Base-by-base conservation (phyloP, 108 stramenopile species). In the Nitzschia inconspicua region DNA sequence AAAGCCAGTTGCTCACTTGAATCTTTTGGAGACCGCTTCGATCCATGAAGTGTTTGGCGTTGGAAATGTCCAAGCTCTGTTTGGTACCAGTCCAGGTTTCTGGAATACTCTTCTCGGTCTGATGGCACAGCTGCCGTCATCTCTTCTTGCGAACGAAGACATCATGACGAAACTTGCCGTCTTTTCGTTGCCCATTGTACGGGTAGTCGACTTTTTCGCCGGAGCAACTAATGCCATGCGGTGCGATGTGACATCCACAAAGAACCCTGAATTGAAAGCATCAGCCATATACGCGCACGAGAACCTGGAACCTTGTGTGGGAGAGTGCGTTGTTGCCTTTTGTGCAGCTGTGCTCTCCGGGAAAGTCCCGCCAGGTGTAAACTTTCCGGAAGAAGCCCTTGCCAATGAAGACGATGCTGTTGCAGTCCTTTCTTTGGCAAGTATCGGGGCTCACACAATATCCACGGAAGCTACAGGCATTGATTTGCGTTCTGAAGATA, bases 191-290 rank as follows among this genome's bases (percentile, higher is more conserved):
- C 93, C 93, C 23, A 88, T 94, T 41, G 82, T 94, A 28, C 86
- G 93, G 29, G 23, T 87, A 5, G 93, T 94, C 4, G 93, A 94
- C 54, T 71, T 60, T 23, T 77, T 94, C 34, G 93, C 85, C 11
- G 93, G 93, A n/a, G 83, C 88, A 8, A 89, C 86, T n/a, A 86
- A 86, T 52, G 85, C 79, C 0, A 86, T 86, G 81, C 73, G 80
- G 4, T 65, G 64, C 47, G 85, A 86, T 61, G 73, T 80, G 20
- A 52, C 69, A 0, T 23, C 47, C n/a, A 31, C 32, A 18, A 47
- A 65, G 40, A 46, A 57, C n/a, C 58, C 58, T 19, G 36, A 4
- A 10, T 20, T 44, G 0, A 18, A 27, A 16, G 68, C 61, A 8
- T 47, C 68, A 13, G 61, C 66, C 14, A 58, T 82, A 22, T 74